Percentiles rank a stretch among this genome's conserved stretches.
These are phyloP conservation scores for Iris macrosiphon DNA, from an alignment of 106 monocot genomes.

Conservation along the genomic window DNA sequence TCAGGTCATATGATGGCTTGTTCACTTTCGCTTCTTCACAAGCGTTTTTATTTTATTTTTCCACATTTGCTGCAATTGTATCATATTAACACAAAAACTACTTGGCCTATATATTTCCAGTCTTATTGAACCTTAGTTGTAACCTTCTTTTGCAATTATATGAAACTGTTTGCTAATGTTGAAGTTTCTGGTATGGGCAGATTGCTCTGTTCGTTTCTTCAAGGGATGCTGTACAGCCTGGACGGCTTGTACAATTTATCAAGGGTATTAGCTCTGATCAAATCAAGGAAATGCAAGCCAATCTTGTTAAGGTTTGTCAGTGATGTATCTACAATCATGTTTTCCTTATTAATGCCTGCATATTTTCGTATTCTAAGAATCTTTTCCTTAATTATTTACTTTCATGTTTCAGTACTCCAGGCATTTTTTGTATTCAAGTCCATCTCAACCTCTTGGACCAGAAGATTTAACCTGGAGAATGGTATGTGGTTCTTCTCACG, in stretches of 20 bases:
- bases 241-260: conserved; percentile 76
- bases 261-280: conserved; percentile 33
- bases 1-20: no score
- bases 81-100: no score
- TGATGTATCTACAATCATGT: no score
- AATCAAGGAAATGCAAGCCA: conserved; percentile 66
- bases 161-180: no score
- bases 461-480: conserved; percentile 97
- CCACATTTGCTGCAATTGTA: no score
- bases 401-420: conserved; percentile 51
- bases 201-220: conserved; percentile 88
- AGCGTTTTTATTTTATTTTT: no score
- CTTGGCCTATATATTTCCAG: no score
- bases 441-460: conserved; percentile 71
- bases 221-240: conserved; percentile 66
- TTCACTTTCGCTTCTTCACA: no score
- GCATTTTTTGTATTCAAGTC: conserved; percentile 86
- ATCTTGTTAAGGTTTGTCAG: conserved; percentile 73
- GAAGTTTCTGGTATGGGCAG: conserved; percentile 29
- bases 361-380: no score
- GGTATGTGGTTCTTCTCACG: conserved; percentile 31
- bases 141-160: no score
- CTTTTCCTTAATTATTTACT: conserved; percentile 1
- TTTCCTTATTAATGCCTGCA: no score
- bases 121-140: no score